Evolutionary conservation across 2,329 filamentous ascomycete species (phyloP).

Genomic region (Ascochyta clinopodiicola): DNA sequence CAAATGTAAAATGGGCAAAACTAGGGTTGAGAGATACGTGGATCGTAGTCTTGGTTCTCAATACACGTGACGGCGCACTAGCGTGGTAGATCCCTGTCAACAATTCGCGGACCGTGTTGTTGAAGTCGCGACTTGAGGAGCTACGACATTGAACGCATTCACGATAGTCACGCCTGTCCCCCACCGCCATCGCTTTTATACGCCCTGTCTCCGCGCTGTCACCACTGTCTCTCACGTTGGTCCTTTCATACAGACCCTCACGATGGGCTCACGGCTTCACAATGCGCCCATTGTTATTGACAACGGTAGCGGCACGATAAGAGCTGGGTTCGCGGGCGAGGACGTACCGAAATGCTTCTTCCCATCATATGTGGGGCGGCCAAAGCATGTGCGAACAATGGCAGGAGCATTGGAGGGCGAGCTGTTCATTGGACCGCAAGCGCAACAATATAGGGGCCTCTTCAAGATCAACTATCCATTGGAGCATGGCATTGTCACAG

Average conservation of each 20-base stretch:
- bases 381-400: constrained; percentile 92
- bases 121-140: constrained; percentile 39
- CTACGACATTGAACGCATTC: constrained; percentile 32
- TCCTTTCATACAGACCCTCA: constrained; percentile 17
- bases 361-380: constrained; percentile 93
- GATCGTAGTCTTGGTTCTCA: neutral
- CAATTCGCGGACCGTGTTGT: constrained; percentile 37
- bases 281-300: constrained; percentile 99
- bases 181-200: neutral
- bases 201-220: neutral
- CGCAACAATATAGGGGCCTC: constrained; percentile 86
- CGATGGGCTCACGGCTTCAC: constrained; percentile 77
- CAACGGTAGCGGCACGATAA: constrained; percentile 97
- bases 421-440: constrained; percentile 93
- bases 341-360: constrained; percentile 97
- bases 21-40: neutral
- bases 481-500: constrained; percentile 97
- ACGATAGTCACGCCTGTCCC: constrained; percentile 23
- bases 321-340: constrained; percentile 95
- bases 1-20: neutral
- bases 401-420: constrained; percentile 97
- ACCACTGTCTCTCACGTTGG: too few relatives aligned
- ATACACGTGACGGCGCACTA: constrained; percentile 35
- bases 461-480: constrained; percentile 96
- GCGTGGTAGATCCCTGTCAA: constrained; percentile 30